Conservation (phyloP, 495 filamentous ascomycete genomes). For the Immersiella caudata region DNA sequence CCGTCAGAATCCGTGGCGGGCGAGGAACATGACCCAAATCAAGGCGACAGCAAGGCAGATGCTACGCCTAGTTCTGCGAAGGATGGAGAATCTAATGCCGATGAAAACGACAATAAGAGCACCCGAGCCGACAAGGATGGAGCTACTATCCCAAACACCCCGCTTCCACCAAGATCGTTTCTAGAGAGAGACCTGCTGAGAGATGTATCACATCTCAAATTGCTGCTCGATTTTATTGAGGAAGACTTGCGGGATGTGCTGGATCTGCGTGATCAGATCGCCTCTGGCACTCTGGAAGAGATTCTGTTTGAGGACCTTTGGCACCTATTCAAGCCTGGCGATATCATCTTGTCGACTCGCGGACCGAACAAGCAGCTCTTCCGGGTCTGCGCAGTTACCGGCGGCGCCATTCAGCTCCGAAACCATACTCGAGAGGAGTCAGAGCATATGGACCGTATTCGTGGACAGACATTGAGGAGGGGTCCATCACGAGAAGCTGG, state of each 20-base stretch:
- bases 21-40: too few relatives aligned
- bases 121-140: too few relatives aligned
- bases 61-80: too few relatives aligned
- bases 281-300: constrained; percentile 15
- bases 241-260: constrained; percentile 18
- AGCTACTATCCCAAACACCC: too few relatives aligned
- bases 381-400: constrained; percentile 32
- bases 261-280: constrained; percentile 9
- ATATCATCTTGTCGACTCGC: constrained; percentile 29
- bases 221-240: constrained; percentile 24
- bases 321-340: constrained; percentile 45
- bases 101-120: too few relatives aligned
- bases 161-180: too few relatives aligned
- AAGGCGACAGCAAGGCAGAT: too few relatives aligned
- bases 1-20: too few relatives aligned
- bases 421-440: background rate
- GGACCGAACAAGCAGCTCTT: constrained; percentile 30
- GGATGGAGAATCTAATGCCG: too few relatives aligned
- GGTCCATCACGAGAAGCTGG: background rate
- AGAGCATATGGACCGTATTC: background rate
- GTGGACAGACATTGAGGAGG: background rate
- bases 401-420: constrained; percentile 29
- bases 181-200: too few relatives aligned
- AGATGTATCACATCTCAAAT: constrained; percentile 17
- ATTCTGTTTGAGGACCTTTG: constrained; percentile 43